Percentiles rank a stretch among this genome's conserved stretches.
Conservation (phyloP, 306 rosid species). For the Gillenia trifoliata region DNA sequence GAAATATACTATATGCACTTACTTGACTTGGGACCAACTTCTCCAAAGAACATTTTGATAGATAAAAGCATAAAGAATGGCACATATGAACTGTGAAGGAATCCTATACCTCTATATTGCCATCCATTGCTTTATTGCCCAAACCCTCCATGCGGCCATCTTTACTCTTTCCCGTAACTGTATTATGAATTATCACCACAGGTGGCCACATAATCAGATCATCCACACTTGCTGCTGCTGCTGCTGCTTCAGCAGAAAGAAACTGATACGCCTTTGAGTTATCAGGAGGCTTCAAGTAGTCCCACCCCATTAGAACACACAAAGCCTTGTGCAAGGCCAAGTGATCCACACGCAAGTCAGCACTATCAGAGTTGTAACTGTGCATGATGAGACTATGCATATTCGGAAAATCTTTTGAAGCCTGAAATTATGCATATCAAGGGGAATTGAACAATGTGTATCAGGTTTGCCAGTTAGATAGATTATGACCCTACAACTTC, state of each 20-base stretch:
- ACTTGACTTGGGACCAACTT: slow-evolving; percentile 17
- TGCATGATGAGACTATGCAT: slow-evolving; percentile 92
- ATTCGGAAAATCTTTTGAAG: slow-evolving; percentile 85
- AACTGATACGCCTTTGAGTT: slow-evolving; percentile 77
- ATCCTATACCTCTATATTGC: slow-evolving; percentile 76
- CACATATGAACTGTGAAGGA: slow-evolving; percentile 29
- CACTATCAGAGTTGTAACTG: slow-evolving; percentile 69
- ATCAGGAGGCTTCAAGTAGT: slow-evolving; percentile 79
- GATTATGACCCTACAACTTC: slow-evolving; percentile 31
- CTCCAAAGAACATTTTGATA: slow-evolving; percentile 21
- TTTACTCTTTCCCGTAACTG: slow-evolving; percentile 80
- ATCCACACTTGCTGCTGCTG: slow-evolving; percentile 87
- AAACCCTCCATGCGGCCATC: slow-evolving; percentile 98
- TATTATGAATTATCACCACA: slow-evolving; percentile 89
- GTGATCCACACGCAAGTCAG: slow-evolving; percentile 78
- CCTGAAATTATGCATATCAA: slow-evolving; percentile 84
- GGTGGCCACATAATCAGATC: slow-evolving; percentile 99
- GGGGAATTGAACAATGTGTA: slow-evolving; percentile 55
- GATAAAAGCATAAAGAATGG: slow-evolving; percentile 25
- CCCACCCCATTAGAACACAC: slow-evolving; percentile 98
- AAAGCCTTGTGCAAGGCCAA: slow-evolving; percentile 95
- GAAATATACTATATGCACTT: slow-evolving; percentile 4
- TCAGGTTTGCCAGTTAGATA: slow-evolving; percentile 41
- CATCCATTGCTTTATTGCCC: slow-evolving; percentile 99
- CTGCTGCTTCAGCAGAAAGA: slow-evolving; percentile 81